Percentiles rank a stretch among this genome's conserved stretches.
phyloP scores from a whole-genome alignment of 768 basidiomycete species.

The Psilocybe sp. region DNA sequence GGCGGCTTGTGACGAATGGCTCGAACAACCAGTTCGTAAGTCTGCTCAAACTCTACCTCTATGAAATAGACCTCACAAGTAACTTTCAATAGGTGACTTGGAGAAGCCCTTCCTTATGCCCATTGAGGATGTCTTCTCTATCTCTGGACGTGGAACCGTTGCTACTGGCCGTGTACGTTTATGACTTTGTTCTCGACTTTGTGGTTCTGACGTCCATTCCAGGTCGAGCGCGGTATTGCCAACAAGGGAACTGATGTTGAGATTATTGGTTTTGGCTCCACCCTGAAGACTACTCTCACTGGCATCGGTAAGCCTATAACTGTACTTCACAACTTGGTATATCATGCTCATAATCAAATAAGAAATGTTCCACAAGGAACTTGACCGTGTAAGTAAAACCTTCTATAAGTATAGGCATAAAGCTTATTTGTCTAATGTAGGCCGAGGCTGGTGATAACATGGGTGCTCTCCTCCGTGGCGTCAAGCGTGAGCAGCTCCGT shows the following conservation, averaged over 20 bases:
- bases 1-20: constrained; percentile 88
- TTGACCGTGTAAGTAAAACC: constrained; percentile 75
- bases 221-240: constrained; percentile 91
- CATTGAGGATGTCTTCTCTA: constrained; percentile 96
- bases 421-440: constrained; percentile 28
- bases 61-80: background rate
- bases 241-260: constrained; percentile 93
- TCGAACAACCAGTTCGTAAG: constrained; percentile 89
- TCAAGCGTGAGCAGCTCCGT: constrained; percentile 94
- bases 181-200: background rate
- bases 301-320: constrained; percentile 67
- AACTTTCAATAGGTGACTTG: constrained; percentile 66
- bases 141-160: constrained; percentile 97
- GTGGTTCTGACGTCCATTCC: constrained; percentile 5
- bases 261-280: constrained; percentile 79
- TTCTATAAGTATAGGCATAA: background rate
- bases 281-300: constrained; percentile 89
- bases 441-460: constrained; percentile 99
- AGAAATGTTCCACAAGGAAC: constrained; percentile 99
- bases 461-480: constrained; percentile 93
- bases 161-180: constrained; percentile 84
- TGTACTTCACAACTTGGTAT: background rate
- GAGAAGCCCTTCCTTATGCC: constrained; percentile 98
- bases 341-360: background rate
- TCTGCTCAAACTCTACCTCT: background rate